Evolutionary conservation across 805 yeast species (phyloP).

Genomic region (Yarrowia sp.): DNA sequence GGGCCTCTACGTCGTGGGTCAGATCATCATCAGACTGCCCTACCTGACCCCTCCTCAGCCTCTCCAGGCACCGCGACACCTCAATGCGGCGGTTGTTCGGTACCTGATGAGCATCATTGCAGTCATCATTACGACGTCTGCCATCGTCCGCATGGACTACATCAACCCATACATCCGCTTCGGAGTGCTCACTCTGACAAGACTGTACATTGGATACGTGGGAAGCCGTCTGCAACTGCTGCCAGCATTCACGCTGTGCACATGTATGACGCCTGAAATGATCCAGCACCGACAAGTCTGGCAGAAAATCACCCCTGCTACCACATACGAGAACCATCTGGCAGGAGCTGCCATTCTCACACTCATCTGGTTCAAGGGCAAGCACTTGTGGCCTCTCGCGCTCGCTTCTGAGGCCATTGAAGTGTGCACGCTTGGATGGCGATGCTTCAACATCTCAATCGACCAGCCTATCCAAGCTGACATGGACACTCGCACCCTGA

Average conservation of each 20-base stretch:
- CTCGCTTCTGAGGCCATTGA: background rate
- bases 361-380: conserved; percentile 8
- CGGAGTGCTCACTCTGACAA: background rate
- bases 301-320: background rate
- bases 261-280: background rate
- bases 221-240: background rate
- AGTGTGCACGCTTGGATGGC: conserved; percentile 21
- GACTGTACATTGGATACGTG: conserved; percentile 3
- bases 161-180: background rate
- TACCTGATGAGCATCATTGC: background rate
- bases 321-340: conserved; percentile 4
- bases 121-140: background rate
- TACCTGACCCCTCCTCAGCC: background rate
- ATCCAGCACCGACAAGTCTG: conserved; percentile 5
- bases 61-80: background rate
- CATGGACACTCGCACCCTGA: background rate
- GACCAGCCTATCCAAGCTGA: conserved; percentile 5
- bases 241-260: conserved; percentile 1
- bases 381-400: background rate
- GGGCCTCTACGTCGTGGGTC: background rate
- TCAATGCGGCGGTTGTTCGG: background rate
- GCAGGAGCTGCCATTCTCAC: conserved; percentile 12
- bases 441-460: background rate
- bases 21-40: conserved; percentile 5
- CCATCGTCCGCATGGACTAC: conserved; percentile 1